A percentile compares a stretch with the other conserved stretches of the same genome.
phyloP scores from a whole-genome alignment of 2,329 filamentous ascomycete species.

The Cyclaneusma minus region DNA sequence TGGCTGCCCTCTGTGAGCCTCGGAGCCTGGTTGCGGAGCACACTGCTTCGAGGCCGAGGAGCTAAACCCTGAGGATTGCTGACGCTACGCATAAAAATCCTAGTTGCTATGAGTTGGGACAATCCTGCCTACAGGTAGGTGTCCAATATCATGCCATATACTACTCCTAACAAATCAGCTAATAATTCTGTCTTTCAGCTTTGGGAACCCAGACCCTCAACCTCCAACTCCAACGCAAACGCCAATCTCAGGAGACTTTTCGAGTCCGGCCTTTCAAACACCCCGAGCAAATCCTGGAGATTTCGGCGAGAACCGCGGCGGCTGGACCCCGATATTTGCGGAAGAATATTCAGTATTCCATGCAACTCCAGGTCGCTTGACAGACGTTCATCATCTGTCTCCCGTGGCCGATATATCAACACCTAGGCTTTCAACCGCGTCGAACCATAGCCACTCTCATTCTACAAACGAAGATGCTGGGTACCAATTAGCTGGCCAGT shows the following conservation, averaged over 20 bases:
- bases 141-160: constrained; percentile 1
- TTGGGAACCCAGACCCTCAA: constrained; percentile 47
- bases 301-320: constrained; percentile 29
- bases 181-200: constrained; percentile 30
- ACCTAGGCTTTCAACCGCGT: constrained; percentile 8
- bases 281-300: constrained; percentile 31
- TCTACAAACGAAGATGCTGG: constrained; percentile 30
- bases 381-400: constrained; percentile 12
- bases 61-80: too few species aligned
- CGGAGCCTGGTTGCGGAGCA: too few species aligned
- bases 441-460: constrained; percentile 29
- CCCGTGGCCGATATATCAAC: constrained; percentile 14
- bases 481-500: constrained; percentile 41
- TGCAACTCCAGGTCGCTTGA: constrained; percentile 43
- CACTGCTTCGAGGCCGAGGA: too few species aligned
- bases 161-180: constrained; percentile 5
- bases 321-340: constrained; percentile 46
- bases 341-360: constrained; percentile 53
- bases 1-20: too few species aligned
- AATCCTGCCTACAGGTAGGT: constrained; percentile 37
- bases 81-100: constrained; percentile 10
- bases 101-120: constrained; percentile 53
- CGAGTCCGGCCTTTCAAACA: constrained; percentile 41
- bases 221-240: constrained; percentile 43
- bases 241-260: constrained; percentile 34